Conservation (phyloP, 2,329 filamentous ascomycete species). For the Parastagonospora avenae region DNA sequence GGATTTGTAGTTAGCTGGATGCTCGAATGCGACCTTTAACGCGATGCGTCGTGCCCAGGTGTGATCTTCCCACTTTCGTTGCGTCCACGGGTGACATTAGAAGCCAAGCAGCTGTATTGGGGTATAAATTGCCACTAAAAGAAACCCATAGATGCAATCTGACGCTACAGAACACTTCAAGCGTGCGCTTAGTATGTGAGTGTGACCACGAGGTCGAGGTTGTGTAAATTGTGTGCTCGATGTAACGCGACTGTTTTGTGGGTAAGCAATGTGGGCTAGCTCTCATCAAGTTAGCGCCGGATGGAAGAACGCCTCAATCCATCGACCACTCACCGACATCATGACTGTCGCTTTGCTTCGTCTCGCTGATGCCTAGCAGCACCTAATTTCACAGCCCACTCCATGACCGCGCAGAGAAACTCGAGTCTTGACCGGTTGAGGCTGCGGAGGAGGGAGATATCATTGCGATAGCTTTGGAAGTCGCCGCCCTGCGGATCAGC, state of each 20-base stretch:
- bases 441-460: conserved; percentile 26
- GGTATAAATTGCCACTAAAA: too few relatives aligned
- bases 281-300: neutral
- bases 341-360: neutral
- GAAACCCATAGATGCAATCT: too few relatives aligned
- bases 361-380: conserved; percentile 12
- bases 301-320: neutral
- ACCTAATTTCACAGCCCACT: conserved; percentile 15
- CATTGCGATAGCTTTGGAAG: conserved; percentile 15
- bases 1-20: too few relatives aligned
- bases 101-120: too few relatives aligned
- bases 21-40: too few relatives aligned
- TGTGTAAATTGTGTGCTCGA: neutral
- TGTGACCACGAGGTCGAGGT: too few relatives aligned
- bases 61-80: too few relatives aligned
- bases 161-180: too few relatives aligned
- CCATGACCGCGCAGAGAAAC: conserved; percentile 2
- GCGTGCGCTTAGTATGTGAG: too few relatives aligned
- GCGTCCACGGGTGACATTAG: too few relatives aligned
- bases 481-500: conserved; percentile 2
- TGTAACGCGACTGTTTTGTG: neutral
- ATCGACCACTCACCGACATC: neutral
- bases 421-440: conserved; percentile 19
- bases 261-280: too few relatives aligned
- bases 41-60: too few relatives aligned